Evolutionary conservation across 1,284 basidiomycete genomes (phyloP).

Genomic region (Sparassis latifolia): DNA sequence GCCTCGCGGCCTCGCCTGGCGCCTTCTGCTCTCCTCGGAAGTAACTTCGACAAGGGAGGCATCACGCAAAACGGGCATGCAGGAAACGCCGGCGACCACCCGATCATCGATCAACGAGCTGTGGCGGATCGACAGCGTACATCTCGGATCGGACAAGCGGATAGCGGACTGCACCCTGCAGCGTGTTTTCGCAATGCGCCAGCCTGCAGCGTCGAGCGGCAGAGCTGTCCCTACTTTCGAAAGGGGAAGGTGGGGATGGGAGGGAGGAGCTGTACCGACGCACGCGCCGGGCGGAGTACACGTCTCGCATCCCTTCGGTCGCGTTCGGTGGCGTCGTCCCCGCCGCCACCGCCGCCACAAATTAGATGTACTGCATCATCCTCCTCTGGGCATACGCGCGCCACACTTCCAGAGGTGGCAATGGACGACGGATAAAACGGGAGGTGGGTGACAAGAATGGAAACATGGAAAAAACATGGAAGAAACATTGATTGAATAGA

Average conservation of each 20-base stretch:
- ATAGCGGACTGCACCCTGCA: constrained; percentile 1
- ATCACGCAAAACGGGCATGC: constrained; percentile 3
- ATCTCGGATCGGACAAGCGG: constrained; percentile 16
- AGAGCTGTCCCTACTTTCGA: constrained; percentile 28
- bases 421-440: constrained; percentile 9
- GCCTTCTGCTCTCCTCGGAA: too few relatives aligned
- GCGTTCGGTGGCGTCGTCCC: constrained; percentile 9
- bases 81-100: background rate
- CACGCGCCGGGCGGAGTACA: constrained; percentile 23
- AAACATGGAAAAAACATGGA: constrained; percentile 5
- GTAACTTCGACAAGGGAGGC: constrained; percentile 6
- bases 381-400: constrained; percentile 7
- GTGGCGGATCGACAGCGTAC: constrained; percentile 14
- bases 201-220: constrained; percentile 41
- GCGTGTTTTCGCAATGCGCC: constrained; percentile 20
- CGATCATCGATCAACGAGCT: constrained; percentile 36
- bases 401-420: constrained; percentile 14
- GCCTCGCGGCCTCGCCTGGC: too few relatives aligned
- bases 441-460: constrained; percentile 5
- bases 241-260: constrained; percentile 8
- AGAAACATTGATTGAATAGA: constrained; percentile 6
- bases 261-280: constrained; percentile 10
- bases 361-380: constrained; percentile 8
- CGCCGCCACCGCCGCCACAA: constrained; percentile 7
- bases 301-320: constrained; percentile 12